Percentiles rank a stretch among this genome's conserved stretches.
These are phyloP conservation scores for Laetiporus sulphureus DNA, from an alignment of 1,284 basidiomycete species.

Conservation along the genomic window DNA sequence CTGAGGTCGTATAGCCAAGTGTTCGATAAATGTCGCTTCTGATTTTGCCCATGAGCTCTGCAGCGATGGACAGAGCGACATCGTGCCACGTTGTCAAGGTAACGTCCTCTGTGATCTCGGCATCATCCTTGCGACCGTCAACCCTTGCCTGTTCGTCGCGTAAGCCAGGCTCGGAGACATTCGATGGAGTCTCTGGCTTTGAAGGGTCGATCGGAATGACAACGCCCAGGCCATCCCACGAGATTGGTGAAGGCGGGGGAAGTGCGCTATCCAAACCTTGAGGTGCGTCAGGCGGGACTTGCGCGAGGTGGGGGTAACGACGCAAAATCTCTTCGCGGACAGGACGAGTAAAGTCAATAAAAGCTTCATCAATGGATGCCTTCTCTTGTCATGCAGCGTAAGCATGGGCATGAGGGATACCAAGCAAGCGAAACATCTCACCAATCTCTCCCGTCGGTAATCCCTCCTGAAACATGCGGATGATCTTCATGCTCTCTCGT, in stretches of 20 bases:
- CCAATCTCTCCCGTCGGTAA: conserved; percentile 69
- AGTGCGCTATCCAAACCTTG: conserved; percentile 76
- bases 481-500: conserved; percentile 85
- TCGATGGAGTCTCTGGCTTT: conserved; percentile 10
- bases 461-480: conserved; percentile 78
- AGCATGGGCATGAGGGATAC: not conserved
- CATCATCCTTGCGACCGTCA: conserved; percentile 9
- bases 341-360: conserved; percentile 81
- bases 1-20: conserved; percentile 92
- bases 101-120: conserved; percentile 29
- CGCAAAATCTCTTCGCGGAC: conserved; percentile 69
- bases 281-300: conserved; percentile 62
- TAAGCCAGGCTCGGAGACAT: conserved; percentile 10
- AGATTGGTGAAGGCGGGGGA: conserved; percentile 66
- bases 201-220: conserved; percentile 60
- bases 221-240: conserved; percentile 65
- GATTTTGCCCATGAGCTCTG: conserved; percentile 80
- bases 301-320: conserved; percentile 70
- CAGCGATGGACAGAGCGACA: conserved; percentile 84
- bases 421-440: conserved; percentile 23
- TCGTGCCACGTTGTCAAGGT: conserved; percentile 84
- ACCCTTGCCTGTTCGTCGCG: conserved; percentile 7
- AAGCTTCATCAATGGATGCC: conserved; percentile 81
- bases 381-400: conserved; percentile 51
- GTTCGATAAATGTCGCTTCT: conserved; percentile 62